Base-by-base conservation (phyloP, 2,329 filamentous ascomycete species). In the Sporothrix sp. region DNA sequence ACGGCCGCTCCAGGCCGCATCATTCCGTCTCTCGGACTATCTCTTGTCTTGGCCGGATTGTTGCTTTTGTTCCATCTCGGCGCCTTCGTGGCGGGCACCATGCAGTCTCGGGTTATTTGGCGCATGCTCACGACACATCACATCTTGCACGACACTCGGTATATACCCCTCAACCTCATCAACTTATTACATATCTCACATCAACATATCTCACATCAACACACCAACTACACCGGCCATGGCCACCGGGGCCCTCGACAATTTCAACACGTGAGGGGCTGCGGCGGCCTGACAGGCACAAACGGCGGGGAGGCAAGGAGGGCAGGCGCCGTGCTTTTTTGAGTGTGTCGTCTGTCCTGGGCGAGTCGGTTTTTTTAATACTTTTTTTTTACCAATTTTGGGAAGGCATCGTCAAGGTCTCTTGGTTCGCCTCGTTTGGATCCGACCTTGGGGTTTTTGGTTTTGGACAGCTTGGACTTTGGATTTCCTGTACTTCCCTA, bases 251-350 rank as follows among this genome's bases (percentile, higher is more conserved):
- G 11, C 32, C 8, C 30, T 36, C 43, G 9, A 36, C 45, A n/a
- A 38, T 18, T 48, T 48, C 45, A 48, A 48, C 44, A 48, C 44
- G 20, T 4, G n/a, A 36, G 6, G 33, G 33, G n/a, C 16, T n/a
- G n/a, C n/a, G n/a, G n/a, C n/a, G n/a, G n/a, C n/a, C n/a, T n/a
- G n/a, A n/a, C n/a, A n/a, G n/a, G n/a, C n/a, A n/a, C n/a, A n/a
- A n/a, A n/a, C n/a, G n/a, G n/a, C n/a, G n/a, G 21, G 21, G 43
- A n/a, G 14, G 7, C 16, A 11, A 21, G 11, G 20, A 23, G 21
- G 16, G 18, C 11, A 8, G 13, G 11, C 28, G n/a, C 28, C 13
- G 7, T 11, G n/a, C n/a, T n/a, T n/a, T n/a, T n/a, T n/a, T n/a
- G n/a, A n/a, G n/a, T n/a, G n/a, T n/a, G n/a, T n/a, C n/a, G n/a